Conservation (phyloP, 208 protist species). For the Acanthamoeba sp. region DNA sequence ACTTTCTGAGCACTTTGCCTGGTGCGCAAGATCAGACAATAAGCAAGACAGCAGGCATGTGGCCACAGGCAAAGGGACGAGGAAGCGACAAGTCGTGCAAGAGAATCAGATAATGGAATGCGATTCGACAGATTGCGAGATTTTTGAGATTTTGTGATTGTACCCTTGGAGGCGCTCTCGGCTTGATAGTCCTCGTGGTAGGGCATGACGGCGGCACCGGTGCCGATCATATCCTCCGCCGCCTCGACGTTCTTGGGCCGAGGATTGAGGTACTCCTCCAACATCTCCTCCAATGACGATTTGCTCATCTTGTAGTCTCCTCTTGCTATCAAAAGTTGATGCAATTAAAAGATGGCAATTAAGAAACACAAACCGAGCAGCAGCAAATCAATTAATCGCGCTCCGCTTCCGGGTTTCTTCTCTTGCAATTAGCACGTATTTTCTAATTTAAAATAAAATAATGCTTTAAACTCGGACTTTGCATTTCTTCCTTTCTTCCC, state of each 20-base stretch:
- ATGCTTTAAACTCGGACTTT: background rate
- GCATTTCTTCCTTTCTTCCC: background rate
- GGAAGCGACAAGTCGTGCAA: too few relatives aligned
- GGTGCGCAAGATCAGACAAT: background rate
- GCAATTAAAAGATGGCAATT: too few relatives aligned
- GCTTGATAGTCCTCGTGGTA: conserved; percentile 22
- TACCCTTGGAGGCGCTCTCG: conserved; percentile 37
- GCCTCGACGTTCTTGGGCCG: conserved; percentile 37
- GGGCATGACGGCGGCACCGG: background rate
- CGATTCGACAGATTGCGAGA: background rate
- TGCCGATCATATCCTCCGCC: conserved; percentile 39
- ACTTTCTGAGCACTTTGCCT: conserved; percentile 19
- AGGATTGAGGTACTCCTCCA: conserved; percentile 67
- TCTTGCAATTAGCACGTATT: background rate
- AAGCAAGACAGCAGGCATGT: too few relatives aligned
- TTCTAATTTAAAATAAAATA: background rate
- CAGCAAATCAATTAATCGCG: background rate
- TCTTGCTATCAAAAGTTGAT: background rate
- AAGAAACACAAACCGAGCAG: background rate
- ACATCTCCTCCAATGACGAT: conserved; percentile 59
- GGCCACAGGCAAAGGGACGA: too few relatives aligned
- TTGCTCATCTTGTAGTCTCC: conserved; percentile 17
- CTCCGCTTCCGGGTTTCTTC: background rate
- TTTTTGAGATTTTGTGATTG: background rate
- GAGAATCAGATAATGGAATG: background rate